Evolutionary conservation across 495 filamentous ascomycete species (phyloP).

Genomic region (Xanthoparmelia taractica): DNA sequence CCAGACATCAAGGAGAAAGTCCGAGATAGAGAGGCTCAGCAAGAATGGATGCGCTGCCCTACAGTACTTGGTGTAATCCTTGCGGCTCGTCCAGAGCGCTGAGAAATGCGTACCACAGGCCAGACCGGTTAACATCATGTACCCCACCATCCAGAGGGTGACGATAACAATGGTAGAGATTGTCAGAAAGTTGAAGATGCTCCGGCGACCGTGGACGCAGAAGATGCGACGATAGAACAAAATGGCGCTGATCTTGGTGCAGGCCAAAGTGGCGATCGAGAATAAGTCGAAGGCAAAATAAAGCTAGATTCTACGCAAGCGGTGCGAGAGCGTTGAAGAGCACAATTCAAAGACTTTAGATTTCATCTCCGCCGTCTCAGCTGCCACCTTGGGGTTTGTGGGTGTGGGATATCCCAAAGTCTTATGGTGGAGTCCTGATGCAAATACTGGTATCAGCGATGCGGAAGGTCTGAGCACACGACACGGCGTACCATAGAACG

Average conservation of each 20-base stretch:
- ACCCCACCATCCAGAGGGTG: background rate
- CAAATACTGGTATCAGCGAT: no score
- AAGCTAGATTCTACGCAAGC: no score
- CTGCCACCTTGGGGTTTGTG: background rate
- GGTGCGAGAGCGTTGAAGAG: no score
- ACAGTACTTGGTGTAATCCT: background rate
- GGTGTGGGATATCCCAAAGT: conserved; percentile 4
- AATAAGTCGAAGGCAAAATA: conserved; percentile 8
- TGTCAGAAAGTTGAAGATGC: background rate
- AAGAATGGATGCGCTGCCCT: background rate
- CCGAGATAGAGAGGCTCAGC: conserved; percentile 6
- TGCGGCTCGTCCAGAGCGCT: background rate
- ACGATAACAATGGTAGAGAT: background rate
- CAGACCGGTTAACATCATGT: background rate
- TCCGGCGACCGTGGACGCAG: background rate
- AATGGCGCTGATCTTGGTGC: conserved; percentile 4
- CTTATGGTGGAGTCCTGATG: conserved; percentile 1
- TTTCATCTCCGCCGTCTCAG: background rate
- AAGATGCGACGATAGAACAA: conserved; percentile 14
- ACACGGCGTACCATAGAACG: conserved; percentile 1
- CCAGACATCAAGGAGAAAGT: conserved; percentile 6
- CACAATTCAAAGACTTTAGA: background rate
- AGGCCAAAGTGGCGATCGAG: background rate
- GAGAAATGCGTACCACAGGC: conserved; percentile 9
- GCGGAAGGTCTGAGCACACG: no score